These are phyloP conservation scores for Xylariaceae sp. DNA, from an alignment of 2,329 filamentous ascomycete genomes.

Conservation along the genomic window DNA sequence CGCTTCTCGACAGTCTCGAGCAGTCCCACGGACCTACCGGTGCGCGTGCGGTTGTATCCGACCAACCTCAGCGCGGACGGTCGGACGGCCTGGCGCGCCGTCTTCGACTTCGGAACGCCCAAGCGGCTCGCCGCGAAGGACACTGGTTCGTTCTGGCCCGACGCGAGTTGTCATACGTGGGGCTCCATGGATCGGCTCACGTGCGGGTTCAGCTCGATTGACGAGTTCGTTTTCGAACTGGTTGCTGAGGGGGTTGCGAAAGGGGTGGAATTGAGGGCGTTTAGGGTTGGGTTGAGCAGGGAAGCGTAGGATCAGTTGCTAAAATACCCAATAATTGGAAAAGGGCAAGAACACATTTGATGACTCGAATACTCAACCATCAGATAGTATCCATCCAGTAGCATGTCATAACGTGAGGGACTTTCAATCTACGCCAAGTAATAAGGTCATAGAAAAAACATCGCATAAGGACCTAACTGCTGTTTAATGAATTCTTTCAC, in stretches of 20 bases:
- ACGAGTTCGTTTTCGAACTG: conserved; percentile 30
- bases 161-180: conserved; percentile 31
- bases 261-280: conserved; percentile 24
- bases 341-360: too few relatives aligned
- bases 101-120: conserved; percentile 24
- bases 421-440: too few relatives aligned
- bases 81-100: conserved; percentile 27
- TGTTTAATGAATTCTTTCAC: too few relatives aligned
- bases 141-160: conserved; percentile 27
- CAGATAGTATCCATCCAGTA: too few relatives aligned
- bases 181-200: conserved; percentile 31
- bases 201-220: conserved; percentile 33
- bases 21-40: conserved; percentile 8
- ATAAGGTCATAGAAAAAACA: too few relatives aligned
- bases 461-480: too few relatives aligned
- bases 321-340: too few relatives aligned
- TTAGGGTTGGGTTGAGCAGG: conserved; percentile 21
- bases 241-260: conserved; percentile 15
- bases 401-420: too few relatives aligned
- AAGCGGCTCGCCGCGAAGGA: conserved; percentile 28
- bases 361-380: too few relatives aligned
- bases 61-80: conserved; percentile 24
- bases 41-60: conserved; percentile 31
- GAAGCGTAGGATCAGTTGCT: conserved; percentile 5
- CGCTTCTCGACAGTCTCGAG: conserved; percentile 24